Evolutionary conservation across 2,329 filamentous ascomycete genomes (phyloP), one percentile per base, ranked within the genome.

Genomic region (Westerdykella sp.): DNA sequence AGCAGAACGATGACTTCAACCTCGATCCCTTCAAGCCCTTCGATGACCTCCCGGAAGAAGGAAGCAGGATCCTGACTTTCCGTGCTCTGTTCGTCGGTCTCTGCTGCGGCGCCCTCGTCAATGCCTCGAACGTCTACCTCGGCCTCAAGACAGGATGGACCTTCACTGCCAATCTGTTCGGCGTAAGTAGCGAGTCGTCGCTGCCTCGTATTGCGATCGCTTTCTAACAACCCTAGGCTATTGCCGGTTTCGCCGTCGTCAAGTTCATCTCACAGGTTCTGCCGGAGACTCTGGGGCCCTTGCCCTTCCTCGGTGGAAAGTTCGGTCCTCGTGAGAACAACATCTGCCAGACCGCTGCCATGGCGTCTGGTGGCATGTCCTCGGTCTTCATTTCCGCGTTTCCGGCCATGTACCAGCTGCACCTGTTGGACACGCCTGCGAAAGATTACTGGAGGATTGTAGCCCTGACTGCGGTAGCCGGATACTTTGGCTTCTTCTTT

Each of bases 401-500:
- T 21, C 79, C 79, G 4, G 79, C 79, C 45, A 71, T 81, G 63
- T 81, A 81, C 65, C 73, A 78, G 37, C 67, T 81, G 12, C 60
- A 65, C 1, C 68, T 80, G 11, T 57, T 81, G 40, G 66, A 70
- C 11, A 69, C 71, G 25, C 78, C 77, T 10, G 69, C 70, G 48
- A 60, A 73, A 9, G 78, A 83, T 54, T 81, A 81, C 51, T 71
- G 72, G 42, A 71, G 76, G 25, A 73, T 84, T 38, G 69, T 82
- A 43, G 77, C 77, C 22, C 71, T 84, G 49, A 82, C 79, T 2
- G 69, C 80, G 35, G 76, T 81, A 10, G 78, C 77, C 45, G 78
- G 76, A 9, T 81, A 81, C 65, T 83, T 83, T 59, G 81, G 81
- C 4, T 73, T 83, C 46, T 80, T 80, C 60, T 80, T 81, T 50